Percentiles rank a stretch among this genome's conserved stretches.
phyloP scores from a whole-genome alignment of 2,329 filamentous ascomycete species.

The Chaetomium strumarium region DNA sequence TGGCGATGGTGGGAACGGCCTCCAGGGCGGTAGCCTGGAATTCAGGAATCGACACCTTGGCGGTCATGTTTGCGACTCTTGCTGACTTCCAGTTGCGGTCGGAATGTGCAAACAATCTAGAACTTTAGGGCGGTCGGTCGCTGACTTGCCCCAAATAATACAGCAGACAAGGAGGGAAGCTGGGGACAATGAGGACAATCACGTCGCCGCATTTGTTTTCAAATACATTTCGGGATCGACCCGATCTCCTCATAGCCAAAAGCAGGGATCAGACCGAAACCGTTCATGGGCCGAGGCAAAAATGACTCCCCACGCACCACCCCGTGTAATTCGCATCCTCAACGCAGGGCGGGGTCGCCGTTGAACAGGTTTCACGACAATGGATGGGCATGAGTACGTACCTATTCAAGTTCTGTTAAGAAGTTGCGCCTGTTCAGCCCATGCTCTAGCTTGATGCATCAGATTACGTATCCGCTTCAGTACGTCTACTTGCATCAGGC shows the following conservation, averaged over 20 bases:
- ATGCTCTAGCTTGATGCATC: too few relatives aligned
- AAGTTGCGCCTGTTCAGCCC: too few relatives aligned
- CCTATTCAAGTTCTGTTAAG: too few relatives aligned
- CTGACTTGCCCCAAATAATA: not conserved
- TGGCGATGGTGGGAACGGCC: conserved; percentile 56
- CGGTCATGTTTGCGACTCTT: conserved; percentile 32
- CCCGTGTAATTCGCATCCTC: too few relatives aligned
- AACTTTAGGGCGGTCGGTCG: too few relatives aligned
- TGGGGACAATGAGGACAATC: not conserved
- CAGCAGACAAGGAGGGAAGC: not conserved
- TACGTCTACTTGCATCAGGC: too few relatives aligned
- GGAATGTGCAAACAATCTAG: not conserved
- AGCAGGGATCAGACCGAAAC: too few relatives aligned
- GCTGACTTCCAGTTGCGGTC: not conserved
- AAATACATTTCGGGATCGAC: not conserved
- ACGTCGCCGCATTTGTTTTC: not conserved
- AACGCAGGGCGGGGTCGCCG: too few relatives aligned
- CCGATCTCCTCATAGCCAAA: not conserved
- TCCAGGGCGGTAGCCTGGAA: conserved; percentile 61
- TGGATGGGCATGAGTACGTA: too few relatives aligned
- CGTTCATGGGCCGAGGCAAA: too few relatives aligned
- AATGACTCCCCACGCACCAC: not conserved
- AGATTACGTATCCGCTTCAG: too few relatives aligned
- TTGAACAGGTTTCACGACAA: too few relatives aligned
- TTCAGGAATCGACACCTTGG: conserved; percentile 37